Percentiles rank a stretch among this genome's conserved stretches.
Conservation (phyloP, 2,329 filamentous ascomycete species). For the Calonectria hawksworthii region DNA sequence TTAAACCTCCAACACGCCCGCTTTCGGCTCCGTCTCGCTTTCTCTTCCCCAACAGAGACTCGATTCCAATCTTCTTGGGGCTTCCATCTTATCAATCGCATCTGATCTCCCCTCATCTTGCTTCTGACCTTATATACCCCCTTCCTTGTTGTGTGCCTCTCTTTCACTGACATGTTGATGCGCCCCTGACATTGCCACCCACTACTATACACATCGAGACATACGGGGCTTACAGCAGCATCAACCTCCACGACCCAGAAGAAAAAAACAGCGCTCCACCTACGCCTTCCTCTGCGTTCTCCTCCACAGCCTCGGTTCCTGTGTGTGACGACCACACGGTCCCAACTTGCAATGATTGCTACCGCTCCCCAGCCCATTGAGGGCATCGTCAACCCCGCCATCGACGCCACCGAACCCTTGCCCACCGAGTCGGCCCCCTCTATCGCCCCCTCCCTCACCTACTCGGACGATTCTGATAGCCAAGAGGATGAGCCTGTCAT, state of each 20-base stretch:
- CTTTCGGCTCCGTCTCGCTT: constrained; percentile 32
- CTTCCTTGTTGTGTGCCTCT: constrained; percentile 22
- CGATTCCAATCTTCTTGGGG: constrained; percentile 7
- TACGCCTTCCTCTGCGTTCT: constrained; percentile 8
- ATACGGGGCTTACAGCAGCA: background rate
- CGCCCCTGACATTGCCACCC: constrained; percentile 41
- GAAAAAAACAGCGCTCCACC: constrained; percentile 13
- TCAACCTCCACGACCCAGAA: background rate
- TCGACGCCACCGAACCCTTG: constrained; percentile 57
- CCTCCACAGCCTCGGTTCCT: constrained; percentile 6
- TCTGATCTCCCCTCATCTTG: constrained; percentile 13
- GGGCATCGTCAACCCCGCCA: constrained; percentile 55
- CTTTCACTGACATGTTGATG: constrained; percentile 41
- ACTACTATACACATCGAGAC: background rate
- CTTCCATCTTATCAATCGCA: constrained; percentile 42
- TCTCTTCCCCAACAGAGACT: constrained; percentile 16
- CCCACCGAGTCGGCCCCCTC: constrained; percentile 65
- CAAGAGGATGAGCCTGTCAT: constrained; percentile 64
- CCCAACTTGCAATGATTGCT: constrained; percentile 48
- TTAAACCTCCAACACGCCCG: constrained; percentile 43
- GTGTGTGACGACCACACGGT: constrained; percentile 32
- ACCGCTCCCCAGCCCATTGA: constrained; percentile 42
- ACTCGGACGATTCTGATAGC: constrained; percentile 73
- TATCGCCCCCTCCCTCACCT: constrained; percentile 72
- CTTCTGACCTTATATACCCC: background rate